Percentiles rank a stretch among this genome's conserved stretches.
These are phyloP conservation scores for Fusarium nodosum DNA, from an alignment of 2,329 filamentous ascomycete genomes.

Conservation along the genomic window DNA sequence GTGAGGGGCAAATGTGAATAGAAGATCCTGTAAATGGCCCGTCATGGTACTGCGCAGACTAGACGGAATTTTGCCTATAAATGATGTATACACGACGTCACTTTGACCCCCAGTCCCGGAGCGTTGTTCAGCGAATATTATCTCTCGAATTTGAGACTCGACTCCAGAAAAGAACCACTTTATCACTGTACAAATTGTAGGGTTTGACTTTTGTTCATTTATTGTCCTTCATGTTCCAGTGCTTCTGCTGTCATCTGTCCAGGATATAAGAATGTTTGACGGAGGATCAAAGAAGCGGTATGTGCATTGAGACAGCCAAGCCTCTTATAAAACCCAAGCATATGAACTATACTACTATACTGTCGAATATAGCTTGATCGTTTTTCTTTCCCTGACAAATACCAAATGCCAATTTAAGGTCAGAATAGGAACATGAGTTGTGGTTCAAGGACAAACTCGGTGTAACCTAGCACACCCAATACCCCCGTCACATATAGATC, in stretches of 20 bases:
- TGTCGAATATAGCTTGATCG: too few relatives aligned
- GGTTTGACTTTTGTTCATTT: not conserved
- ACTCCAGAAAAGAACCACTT: not conserved
- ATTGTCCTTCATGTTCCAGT: not conserved
- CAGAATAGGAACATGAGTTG: not conserved
- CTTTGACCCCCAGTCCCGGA: conserved; percentile 4
- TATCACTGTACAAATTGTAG: not conserved
- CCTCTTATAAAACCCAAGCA: too few relatives aligned
- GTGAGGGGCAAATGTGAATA: not conserved
- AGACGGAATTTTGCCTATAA: conserved; percentile 10
- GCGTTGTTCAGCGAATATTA: conserved; percentile 9
- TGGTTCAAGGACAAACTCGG: not conserved
- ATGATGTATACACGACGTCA: conserved; percentile 38
- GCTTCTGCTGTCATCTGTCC: too few relatives aligned
- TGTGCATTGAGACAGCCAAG: too few relatives aligned
- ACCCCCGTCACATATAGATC: too few relatives aligned
- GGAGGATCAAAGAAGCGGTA: too few relatives aligned
- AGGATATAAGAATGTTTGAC: too few relatives aligned
- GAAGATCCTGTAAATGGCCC: not conserved
- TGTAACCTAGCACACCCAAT: not conserved
- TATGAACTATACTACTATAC: too few relatives aligned
- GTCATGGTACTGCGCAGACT: conserved; percentile 9
- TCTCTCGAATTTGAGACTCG: not conserved
- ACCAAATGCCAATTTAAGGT: too few relatives aligned
- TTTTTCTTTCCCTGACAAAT: too few relatives aligned